phyloP scores from a whole-genome alignment of 2,329 filamentous ascomycete species.

The Reticulascus tulasneorum region DNA sequence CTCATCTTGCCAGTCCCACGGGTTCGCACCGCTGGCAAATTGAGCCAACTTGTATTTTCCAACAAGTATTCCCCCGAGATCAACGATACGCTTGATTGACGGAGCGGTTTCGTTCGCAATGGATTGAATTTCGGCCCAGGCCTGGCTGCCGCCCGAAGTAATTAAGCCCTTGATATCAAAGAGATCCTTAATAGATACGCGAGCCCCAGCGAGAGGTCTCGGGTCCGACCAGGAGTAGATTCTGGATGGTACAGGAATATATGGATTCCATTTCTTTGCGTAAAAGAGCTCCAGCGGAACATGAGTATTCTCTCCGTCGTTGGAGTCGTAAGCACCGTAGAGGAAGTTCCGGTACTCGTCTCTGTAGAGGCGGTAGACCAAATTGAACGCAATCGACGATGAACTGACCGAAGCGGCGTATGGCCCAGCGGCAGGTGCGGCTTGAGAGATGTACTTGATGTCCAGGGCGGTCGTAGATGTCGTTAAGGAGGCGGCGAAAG shows the following conservation, averaged over 20 bases:
- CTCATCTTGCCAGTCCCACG: constrained; percentile 42
- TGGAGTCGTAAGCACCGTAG: constrained; percentile 5
- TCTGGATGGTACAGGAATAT: constrained; percentile 33
- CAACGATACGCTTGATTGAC: constrained; percentile 51
- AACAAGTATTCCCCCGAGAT: constrained; percentile 54
- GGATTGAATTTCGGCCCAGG: constrained; percentile 52
- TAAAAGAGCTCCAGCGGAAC: background rate
- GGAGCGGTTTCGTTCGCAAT: constrained; percentile 41
- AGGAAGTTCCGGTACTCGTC: constrained; percentile 6
- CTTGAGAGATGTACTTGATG: too few species aligned
- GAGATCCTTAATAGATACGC: constrained; percentile 30
- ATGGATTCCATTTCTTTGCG: background rate
- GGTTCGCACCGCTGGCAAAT: constrained; percentile 33
- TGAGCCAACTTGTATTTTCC: constrained; percentile 50
- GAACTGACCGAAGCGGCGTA: background rate
- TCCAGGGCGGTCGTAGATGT: too few species aligned
- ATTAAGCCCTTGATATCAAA: constrained; percentile 42
- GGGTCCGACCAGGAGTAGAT: constrained; percentile 27
- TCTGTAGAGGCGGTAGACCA: background rate
- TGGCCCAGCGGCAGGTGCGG: background rate
- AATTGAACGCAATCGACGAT: background rate
- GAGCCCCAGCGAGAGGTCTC: constrained; percentile 32
- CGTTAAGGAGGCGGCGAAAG: too few species aligned
- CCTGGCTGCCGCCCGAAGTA: constrained; percentile 53
- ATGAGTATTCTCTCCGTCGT: constrained; percentile 3